These are phyloP conservation scores for Phyllosticta citribraziliensis DNA, from an alignment of 2,329 filamentous ascomycete genomes.

Conservation along the genomic window DNA sequence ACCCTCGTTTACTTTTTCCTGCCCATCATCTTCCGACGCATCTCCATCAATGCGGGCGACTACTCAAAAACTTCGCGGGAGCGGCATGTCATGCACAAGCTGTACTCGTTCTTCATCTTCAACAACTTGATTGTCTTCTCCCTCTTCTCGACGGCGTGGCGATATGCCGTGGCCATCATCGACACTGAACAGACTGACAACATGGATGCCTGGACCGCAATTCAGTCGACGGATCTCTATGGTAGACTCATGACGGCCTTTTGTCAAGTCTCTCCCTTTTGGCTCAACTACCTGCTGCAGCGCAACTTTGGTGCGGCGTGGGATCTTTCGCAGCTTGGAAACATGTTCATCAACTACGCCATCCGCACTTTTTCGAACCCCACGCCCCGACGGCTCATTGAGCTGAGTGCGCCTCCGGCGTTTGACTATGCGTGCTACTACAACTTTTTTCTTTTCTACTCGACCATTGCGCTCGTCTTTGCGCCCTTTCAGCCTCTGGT, in stretches of 20 bases:
- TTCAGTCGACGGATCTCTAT: slow-evolving; percentile 55
- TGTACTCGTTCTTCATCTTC: slow-evolving; percentile 94
- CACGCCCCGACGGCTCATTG: slow-evolving; percentile 83
- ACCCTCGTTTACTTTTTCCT: slow-evolving; percentile 81
- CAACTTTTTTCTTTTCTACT: slow-evolving; percentile 95
- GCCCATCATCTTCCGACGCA: slow-evolving; percentile 80
- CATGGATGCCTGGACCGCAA: slow-evolving; percentile 49
- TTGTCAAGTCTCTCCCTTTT: slow-evolving; percentile 78
- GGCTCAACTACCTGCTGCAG: slow-evolving; percentile 89
- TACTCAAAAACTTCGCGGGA: slow-evolving; percentile 87
- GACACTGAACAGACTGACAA: slow-evolving; percentile 41
- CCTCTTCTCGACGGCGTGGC: slow-evolving; percentile 75
- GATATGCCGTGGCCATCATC: slow-evolving; percentile 58
- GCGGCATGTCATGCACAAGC: slow-evolving; percentile 77
- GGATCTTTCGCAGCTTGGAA: slow-evolving; percentile 83
- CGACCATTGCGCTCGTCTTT: slow-evolving; percentile 80
- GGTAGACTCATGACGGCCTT: slow-evolving; percentile 60
- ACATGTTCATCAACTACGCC: slow-evolving; percentile 74
- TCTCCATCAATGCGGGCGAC: slow-evolving; percentile 77
- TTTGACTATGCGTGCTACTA: slow-evolving; percentile 97
- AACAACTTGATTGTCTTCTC: slow-evolving; percentile 96
- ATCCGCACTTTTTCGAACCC: slow-evolving; percentile 75
- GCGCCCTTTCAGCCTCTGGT: slow-evolving; percentile 78
- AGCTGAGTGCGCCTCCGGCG: slow-evolving; percentile 79
- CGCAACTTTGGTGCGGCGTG: slow-evolving; percentile 88